These are phyloP conservation scores for Apiospora sp. DNA, from an alignment of 2,329 filamentous ascomycete genomes.

Conservation along the genomic window DNA sequence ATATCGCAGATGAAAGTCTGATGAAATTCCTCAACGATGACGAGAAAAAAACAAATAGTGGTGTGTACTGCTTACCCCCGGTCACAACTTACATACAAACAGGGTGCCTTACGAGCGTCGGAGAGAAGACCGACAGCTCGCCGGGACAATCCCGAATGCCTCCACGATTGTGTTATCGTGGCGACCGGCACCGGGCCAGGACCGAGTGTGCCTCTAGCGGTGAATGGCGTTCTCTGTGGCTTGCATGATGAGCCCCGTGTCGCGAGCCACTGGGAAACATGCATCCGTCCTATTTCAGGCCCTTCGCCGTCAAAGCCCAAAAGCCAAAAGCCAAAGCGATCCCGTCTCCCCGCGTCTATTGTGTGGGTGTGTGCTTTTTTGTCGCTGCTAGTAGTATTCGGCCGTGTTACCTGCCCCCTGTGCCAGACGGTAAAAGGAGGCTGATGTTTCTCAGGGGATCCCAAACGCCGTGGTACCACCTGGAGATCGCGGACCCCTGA, in stretches of 20 bases:
- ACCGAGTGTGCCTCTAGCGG: not conserved
- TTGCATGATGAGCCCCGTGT: not conserved
- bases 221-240: conserved; percentile 3
- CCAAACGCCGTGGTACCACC: not conserved
- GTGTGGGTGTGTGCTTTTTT: not conserved
- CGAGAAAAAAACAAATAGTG: not conserved
- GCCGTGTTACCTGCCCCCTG: not conserved
- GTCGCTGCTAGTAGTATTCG: too few species aligned
- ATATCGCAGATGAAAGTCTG: not conserved
- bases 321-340: not conserved
- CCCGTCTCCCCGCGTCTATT: conserved; percentile 6
- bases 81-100: not conserved
- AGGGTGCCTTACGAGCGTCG: not conserved
- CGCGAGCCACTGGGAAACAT: not conserved
- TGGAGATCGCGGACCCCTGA: conserved; percentile 10
- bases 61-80: not conserved
- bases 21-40: not conserved
- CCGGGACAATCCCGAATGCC: not conserved
- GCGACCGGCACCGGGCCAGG: not conserved
- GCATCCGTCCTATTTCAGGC: conserved; percentile 1
- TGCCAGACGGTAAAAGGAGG: not conserved
- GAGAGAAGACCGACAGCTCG: conserved; percentile 6
- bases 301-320: not conserved
- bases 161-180: not conserved
- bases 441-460: conserved; percentile 14